Evolutionary conservation across 176 grass and related monocot genomes (phyloP).

Genomic region (Aegilops bicornis): DNA sequence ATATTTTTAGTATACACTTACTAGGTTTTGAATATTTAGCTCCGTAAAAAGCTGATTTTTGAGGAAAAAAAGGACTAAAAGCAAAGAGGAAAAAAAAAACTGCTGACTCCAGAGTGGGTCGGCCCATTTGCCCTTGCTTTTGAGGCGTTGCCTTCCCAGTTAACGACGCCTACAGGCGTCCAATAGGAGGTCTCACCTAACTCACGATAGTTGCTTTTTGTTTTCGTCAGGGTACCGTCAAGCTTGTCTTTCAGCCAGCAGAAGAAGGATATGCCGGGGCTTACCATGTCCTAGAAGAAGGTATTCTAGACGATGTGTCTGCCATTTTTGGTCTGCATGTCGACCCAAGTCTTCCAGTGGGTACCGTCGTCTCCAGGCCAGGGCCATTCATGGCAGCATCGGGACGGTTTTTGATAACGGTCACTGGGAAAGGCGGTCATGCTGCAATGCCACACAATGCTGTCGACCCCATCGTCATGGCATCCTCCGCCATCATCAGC

Average conservation of each 20-base stretch:
- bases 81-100: too few relatives aligned
- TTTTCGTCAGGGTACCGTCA: constrained; percentile 3
- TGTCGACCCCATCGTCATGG: constrained; percentile 1
- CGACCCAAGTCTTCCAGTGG: constrained; percentile 9
- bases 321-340: constrained; percentile 5
- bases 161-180: too few relatives aligned
- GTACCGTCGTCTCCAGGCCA: not conserved
- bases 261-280: constrained; percentile 9
- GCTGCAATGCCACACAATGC: not conserved
- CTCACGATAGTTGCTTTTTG: not conserved
- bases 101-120: too few relatives aligned
- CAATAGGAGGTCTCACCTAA: not conserved
- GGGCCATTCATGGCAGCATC: constrained; percentile 11
- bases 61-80: too few relatives aligned
- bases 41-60: too few relatives aligned
- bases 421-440: not conserved
- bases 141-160: too few relatives aligned
- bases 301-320: not conserved
- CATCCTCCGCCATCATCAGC: constrained; percentile 4
- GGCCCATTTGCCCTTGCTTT: too few relatives aligned
- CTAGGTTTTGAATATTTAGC: too few relatives aligned
- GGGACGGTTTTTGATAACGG: not conserved
- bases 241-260: constrained; percentile 15
- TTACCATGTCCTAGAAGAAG: not conserved
- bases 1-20: too few relatives aligned